A percentile compares a stretch with the other conserved stretches of the same genome.
phyloP scores from a whole-genome alignment of 1,284 basidiomycete species.

The Rhodotorula sp. region DNA sequence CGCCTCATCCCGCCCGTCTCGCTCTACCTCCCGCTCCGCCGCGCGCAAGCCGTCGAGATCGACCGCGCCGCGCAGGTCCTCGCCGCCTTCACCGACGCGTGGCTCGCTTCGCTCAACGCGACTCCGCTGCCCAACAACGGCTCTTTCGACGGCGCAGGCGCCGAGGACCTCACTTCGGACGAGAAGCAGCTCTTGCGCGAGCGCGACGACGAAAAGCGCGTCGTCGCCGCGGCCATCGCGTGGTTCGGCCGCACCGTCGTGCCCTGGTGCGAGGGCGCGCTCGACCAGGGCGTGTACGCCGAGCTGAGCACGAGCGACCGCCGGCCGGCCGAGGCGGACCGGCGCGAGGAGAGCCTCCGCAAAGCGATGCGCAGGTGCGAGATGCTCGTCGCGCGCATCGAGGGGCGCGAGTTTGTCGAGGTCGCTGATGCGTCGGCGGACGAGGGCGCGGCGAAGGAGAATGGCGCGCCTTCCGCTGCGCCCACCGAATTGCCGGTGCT shows the following conservation, averaged over 20 bases:
- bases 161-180: conserved; percentile 15
- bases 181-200: conserved; percentile 11
- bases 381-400: conserved; percentile 28
- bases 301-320: conserved; percentile 10
- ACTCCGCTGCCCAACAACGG: conserved; percentile 1
- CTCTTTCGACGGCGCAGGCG: background rate
- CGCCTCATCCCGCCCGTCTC: conserved; percentile 73
- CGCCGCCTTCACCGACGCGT: conserved; percentile 42
- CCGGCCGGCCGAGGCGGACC: background rate
- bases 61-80: conserved; percentile 39
- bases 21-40: conserved; percentile 47
- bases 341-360: conserved; percentile 3
- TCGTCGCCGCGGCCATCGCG: conserved; percentile 20
- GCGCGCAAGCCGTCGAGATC: conserved; percentile 32
- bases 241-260: conserved; percentile 40
- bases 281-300: conserved; percentile 40
- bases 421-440: background rate
- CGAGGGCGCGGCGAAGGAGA: background rate
- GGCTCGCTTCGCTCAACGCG: conserved; percentile 20
- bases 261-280: conserved; percentile 40
- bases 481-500: conserved; percentile 7
- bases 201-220: conserved; percentile 27
- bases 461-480: background rate
- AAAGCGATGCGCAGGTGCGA: conserved; percentile 30
- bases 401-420: conserved; percentile 22